A percentile compares a stretch with the other conserved stretches of the same genome.
phyloP scores from a whole-genome alignment of 306 rosid genomes.

The Cyamopsis tetragonoloba region DNA sequence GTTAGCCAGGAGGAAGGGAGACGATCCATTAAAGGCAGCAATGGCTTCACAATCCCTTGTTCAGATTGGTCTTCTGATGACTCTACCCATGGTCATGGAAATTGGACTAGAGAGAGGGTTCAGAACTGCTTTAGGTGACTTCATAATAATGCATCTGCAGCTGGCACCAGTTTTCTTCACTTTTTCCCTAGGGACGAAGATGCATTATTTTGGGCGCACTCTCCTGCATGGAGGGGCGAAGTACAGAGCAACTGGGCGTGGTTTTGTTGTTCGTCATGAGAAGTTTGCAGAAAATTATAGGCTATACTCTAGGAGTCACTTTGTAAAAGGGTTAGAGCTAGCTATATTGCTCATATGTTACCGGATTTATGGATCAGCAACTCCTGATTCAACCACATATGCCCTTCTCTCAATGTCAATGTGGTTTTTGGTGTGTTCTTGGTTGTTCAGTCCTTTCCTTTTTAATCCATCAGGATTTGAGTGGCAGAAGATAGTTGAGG shows the following conservation, averaged over 20 bases:
- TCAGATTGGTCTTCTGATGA: conserved; percentile 82
- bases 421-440: conserved; percentile 89
- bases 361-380: conserved; percentile 55
- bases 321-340: conserved; percentile 83
- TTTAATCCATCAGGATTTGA: conserved; percentile 98
- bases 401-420: conserved; percentile 54
- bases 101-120: conserved; percentile 97
- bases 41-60: conserved; percentile 90
- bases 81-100: conserved; percentile 98
- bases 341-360: conserved; percentile 69
- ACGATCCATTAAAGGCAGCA: conserved; percentile 62
- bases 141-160: conserved; percentile 88
- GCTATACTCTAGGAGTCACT: conserved; percentile 93
- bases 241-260: conserved; percentile 99
- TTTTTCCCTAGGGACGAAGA: conserved; percentile 86
- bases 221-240: conserved; percentile 92
- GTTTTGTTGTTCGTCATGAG: conserved; percentile 93
- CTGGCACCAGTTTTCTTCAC: conserved; percentile 94
- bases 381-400: conserved; percentile 40
- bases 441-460: conserved; percentile 84
- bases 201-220: conserved; percentile 89
- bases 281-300: conserved; percentile 89
- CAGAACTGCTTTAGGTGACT: conserved; percentile 72
- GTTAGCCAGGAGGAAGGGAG: conserved; percentile 58
- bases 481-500: conserved; percentile 98